Evolutionary conservation across 2,329 filamentous ascomycete genomes (phyloP), one percentile per base, ranked within the genome.

Genomic region (Ophiocordyceps sinensis): DNA sequence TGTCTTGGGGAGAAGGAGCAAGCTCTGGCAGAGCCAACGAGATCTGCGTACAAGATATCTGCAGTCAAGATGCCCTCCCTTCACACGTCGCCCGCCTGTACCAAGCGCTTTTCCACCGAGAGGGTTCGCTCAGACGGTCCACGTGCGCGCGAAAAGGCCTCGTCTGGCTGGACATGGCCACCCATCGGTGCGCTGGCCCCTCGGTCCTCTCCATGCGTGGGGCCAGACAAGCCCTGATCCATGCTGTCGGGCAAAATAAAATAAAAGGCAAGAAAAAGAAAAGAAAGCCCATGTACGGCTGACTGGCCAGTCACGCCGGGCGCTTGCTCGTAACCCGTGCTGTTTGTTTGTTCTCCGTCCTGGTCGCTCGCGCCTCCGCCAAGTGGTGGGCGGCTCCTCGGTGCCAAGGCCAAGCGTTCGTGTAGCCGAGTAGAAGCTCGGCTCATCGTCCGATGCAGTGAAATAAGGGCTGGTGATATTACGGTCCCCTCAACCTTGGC

Each of bases 371-470:
- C 39, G 17, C 23, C 39, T 21, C 23, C 39, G 28, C 26, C 32
- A 34, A 28, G 31, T 23, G 23, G 26, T 36, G n/a, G n/a, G n/a
- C 14, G 29, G 3, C 21, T 39, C 29, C 30, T 39, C 37, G 28
- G 28, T 23, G 30, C 36, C 41, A 46, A 31, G 48, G 47, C 46
- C 47, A 50, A 50, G 45, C 47, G 42, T 42, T 44, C 49, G 50
- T 49, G 46, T 46, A 49, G 46, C 53, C 49, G 56, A 56, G 52
- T 52, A 51, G 59, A 53, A 61, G 55, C 52, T 55, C 54, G 56
- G 61, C 58, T 62, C 60, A 55, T 53, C 55, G 44, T 57, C 55
- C 57, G 49, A 60, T 63, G 61, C 60, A 58, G 51, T 54, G 50
- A 54, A 54, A 50, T 41, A 50, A 42, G 23, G 15, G 40, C 28